These are phyloP conservation scores for Vitis rotundifolia DNA, from an alignment of 164 flowering plant genomes.

Conservation along the genomic window DNA sequence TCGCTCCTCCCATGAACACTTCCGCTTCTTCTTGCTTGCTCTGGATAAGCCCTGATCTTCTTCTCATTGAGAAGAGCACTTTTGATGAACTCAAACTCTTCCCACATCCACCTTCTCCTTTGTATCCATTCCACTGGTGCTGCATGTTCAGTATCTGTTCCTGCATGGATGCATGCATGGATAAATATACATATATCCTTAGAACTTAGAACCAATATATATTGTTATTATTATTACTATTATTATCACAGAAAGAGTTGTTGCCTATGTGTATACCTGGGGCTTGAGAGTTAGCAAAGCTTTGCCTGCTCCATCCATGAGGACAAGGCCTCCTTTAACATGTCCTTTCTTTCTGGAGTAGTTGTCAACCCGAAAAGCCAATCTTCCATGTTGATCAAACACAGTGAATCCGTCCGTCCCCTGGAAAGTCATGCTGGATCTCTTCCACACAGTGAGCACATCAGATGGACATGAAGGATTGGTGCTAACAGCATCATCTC, in stretches of 20 bases:
- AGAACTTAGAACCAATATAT: neutral
- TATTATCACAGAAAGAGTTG: no score
- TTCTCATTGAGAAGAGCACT: slow-evolving; percentile 50
- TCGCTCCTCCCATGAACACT: slow-evolving; percentile 29
- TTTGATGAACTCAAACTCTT: slow-evolving; percentile 2
- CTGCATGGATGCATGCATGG: neutral
- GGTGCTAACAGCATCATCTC: neutral
- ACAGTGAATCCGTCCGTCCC: slow-evolving; percentile 74
- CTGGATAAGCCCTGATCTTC: slow-evolving; percentile 14
- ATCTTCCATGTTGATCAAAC: slow-evolving; percentile 40
- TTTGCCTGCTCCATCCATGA: slow-evolving; percentile 66
- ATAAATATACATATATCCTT: neutral
- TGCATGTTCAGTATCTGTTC: slow-evolving; percentile 50
- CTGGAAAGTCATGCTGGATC: slow-evolving; percentile 67
- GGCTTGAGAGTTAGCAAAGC: slow-evolving; percentile 51
- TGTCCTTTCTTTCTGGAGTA: slow-evolving; percentile 41
- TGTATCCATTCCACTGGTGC: slow-evolving; percentile 52
- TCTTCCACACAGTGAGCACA: slow-evolving; percentile 66
- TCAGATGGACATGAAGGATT: slow-evolving; percentile 9
- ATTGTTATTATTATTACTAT: no score
- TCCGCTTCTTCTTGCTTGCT: slow-evolving; percentile 26
- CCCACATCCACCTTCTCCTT: slow-evolving; percentile 31
- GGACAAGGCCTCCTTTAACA: slow-evolving; percentile 36
- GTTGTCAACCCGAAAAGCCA: slow-evolving; percentile 63
- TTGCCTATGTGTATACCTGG: slow-evolving; percentile 30